Base-by-base conservation (phyloP, 345 rosid genomes). In the Pseudoturritis turrita region DNA sequence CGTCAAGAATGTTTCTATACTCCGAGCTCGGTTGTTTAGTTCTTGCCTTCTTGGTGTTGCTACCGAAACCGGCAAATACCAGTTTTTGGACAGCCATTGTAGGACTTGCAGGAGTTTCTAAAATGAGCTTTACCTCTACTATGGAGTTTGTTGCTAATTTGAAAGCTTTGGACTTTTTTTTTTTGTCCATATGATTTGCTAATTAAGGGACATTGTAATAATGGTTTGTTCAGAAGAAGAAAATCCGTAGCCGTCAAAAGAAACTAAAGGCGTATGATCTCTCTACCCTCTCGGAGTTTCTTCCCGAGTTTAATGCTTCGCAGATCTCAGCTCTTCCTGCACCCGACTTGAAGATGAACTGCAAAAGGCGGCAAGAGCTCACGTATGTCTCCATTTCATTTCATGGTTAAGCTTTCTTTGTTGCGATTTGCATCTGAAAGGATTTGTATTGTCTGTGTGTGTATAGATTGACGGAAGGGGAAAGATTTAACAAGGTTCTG, bases 241-340 rank as follows among this genome's bases (percentile, higher is more conserved):
- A 81, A 61, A 71, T 56, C 18, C 81, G 82, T 10, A 74, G 88
- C 19, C 83, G 89, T 14, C 91, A 86, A 74, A 87, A 81, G 80
- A 91, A 87, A 73, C 80, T 89, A 78, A 89, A 84, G 76, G 89
- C 83, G 17, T 86, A 82, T 74, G 88, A 89, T 59, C 88, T 95
- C 62, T 72, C 99, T 36, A 17, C 68, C 14, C 93, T 91, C 52
- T 75, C 89, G 0, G 96, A 95, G 40, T 84, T 86, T 80, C 97
- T 95, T 47, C 99, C 96, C 0, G 96, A 89, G 71, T 45, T 82
- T 43, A 83, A 75, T 77, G 62, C 84, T 11, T 47, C 13, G 45
- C 47, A 39, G 60, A 70, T 67, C 56, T 76, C 83, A 68, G 70
- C 60, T 57, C 68, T 68, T 62, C 68, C 81, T 31, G 74, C 77